Base-by-base conservation (phyloP, 1,284 basidiomycete species). In the Rhodotorula sp. region DNA sequence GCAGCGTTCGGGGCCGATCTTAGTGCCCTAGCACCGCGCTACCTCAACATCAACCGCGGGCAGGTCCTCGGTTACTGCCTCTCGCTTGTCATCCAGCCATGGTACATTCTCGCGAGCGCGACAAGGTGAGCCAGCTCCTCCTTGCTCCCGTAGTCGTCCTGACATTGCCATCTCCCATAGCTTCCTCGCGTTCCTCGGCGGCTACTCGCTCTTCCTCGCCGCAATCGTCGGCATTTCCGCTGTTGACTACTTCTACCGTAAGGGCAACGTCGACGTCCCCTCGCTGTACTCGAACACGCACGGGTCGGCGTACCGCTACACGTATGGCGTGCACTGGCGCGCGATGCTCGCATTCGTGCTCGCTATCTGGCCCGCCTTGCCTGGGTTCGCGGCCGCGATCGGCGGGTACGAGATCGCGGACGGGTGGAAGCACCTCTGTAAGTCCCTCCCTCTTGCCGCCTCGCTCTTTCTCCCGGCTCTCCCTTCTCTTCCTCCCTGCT, bases 31-130 rank as follows among this genome's bases (percentile, higher is more conserved):
- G 73, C 76, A n/a, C 81, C 81, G 2, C 76, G 78, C 34, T 80
- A 74, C 55, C 78, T 82, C 73, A 81, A 80, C 75, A 81, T 82
- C 58, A 78, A 80, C 22, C 72, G 81, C 15, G 81, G 81, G 2
- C 71, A 75, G 21, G 54, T 80, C 25, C 50, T 81, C 21, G 73
- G 71, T 12, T 73, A 76, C 3, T 60, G 74, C 3, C 67, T 82
- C 32, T 78, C 76, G 19, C 75, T 81, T 46, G 69, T 67, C 56
- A 77, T 80, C 67, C 78, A 78, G 53, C 81, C 82, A 17, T 82
- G 81, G 81, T 66, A 78, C 66, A 77, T 82, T 66, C 72, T 80
- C 54, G 78, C 72, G 15, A 68, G 66, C n/a, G 72, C 72, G 17
- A 51, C 69, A 5, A 44, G 44, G 44, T 44, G 44, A 44, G 44